Evolutionary conservation across 306 rosid species (phyloP).

Genomic region (Begonia loranthoides): DNA sequence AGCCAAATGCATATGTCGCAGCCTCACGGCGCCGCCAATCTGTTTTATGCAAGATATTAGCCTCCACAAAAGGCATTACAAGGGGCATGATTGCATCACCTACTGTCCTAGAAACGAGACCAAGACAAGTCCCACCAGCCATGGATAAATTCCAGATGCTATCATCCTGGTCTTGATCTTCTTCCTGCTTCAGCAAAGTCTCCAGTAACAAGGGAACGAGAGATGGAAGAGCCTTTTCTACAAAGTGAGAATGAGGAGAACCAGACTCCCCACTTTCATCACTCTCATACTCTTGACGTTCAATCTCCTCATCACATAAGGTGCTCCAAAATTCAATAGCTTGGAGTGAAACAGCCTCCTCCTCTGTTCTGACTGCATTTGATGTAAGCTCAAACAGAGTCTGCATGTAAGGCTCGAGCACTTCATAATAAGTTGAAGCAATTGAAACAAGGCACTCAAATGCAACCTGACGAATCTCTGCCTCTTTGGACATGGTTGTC

Average conservation of each 20-base stretch:
- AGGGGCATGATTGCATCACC: constrained; percentile 21
- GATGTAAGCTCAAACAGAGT: constrained; percentile 24
- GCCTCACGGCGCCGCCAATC: constrained; percentile 31
- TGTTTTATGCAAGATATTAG: constrained; percentile 14
- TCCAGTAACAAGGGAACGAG: constrained; percentile 25
- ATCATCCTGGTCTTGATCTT: constrained; percentile 23
- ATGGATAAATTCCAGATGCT: constrained; percentile 22
- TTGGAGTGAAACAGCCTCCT: constrained; percentile 22
- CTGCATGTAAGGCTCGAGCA: constrained; percentile 24
- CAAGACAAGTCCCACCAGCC: constrained; percentile 31
- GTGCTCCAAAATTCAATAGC: constrained; percentile 33
- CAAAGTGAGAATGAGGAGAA: constrained; percentile 12
- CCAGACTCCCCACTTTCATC: constrained; percentile 15
- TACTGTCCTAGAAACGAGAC: constrained; percentile 23
- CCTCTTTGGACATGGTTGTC: constrained; percentile 23
- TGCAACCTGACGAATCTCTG: constrained; percentile 22
- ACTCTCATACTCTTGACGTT: constrained; percentile 18
- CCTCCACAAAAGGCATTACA: constrained; percentile 29
- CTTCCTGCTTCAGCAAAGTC: constrained; percentile 27
- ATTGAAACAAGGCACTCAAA: constrained; percentile 31
- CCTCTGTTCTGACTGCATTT: constrained; percentile 24
- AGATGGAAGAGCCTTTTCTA: constrained; percentile 19
- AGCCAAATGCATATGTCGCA: constrained; percentile 25
- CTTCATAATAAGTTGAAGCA: constrained; percentile 22
- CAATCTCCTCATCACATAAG: constrained; percentile 26